Evolutionary conservation across 1,284 basidiomycete species (phyloP).

Genomic region (Cutaneotrichosporon cavernicola): DNA sequence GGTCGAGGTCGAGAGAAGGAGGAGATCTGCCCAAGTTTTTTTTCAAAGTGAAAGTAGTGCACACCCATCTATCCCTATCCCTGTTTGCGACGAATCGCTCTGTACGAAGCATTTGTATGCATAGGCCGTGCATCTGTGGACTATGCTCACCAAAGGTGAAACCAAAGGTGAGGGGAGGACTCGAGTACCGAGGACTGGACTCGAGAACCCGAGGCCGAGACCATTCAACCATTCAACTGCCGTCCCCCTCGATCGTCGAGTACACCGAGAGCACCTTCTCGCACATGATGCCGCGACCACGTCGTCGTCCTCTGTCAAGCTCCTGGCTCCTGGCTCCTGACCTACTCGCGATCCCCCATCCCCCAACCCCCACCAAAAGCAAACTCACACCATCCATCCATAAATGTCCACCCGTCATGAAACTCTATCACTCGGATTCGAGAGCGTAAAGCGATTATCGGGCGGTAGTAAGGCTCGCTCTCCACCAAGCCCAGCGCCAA

Average conservation of each 20-base stretch:
- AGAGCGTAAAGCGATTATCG: conserved; percentile 25
- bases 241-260: too few species aligned
- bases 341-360: too few species aligned
- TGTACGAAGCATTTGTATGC: not conserved
- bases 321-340: too few species aligned
- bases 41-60: not conserved
- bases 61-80: not conserved
- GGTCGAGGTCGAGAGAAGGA: not conserved
- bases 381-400: not conserved
- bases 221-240: too few species aligned
- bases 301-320: too few species aligned
- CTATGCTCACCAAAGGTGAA: too few species aligned
- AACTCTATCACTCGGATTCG: conserved; percentile 21
- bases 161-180: too few species aligned
- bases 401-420: conserved; percentile 29
- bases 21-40: not conserved
- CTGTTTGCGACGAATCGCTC: not conserved
- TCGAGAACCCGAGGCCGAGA: too few species aligned
- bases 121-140: not conserved
- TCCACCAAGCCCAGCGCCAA: conserved; percentile 19
- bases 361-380: too few species aligned
- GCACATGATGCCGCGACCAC: too few species aligned
- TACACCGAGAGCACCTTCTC: too few species aligned
- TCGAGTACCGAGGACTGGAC: too few species aligned
- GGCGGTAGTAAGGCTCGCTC: conserved; percentile 23